Conservation (phyloP, 1,284 basidiomycete genomes). For the Abortiporus biennis region DNA sequence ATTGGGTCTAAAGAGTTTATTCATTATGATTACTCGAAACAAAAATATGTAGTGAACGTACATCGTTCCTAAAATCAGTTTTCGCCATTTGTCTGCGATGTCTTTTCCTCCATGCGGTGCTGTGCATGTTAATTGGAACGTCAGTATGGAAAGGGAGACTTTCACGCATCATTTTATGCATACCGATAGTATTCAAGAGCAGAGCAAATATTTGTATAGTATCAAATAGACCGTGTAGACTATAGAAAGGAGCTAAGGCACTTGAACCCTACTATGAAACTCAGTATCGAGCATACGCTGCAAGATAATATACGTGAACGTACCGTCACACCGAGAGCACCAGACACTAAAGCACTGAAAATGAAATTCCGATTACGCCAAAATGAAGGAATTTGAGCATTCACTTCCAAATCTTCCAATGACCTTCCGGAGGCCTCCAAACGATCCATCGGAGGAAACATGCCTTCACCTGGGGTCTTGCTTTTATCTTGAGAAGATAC, state of each 20-base stretch:
- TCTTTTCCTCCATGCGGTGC: constrained; percentile 37
- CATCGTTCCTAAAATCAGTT: constrained; percentile 62
- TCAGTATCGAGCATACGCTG: constrained; percentile 1
- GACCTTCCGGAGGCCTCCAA: constrained; percentile 40
- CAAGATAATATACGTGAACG: constrained; percentile 14
- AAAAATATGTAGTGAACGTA: constrained; percentile 26
- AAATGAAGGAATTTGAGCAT: constrained; percentile 36
- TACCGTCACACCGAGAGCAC: constrained; percentile 48
- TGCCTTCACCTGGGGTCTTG: constrained; percentile 20
- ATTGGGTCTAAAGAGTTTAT: constrained; percentile 46
- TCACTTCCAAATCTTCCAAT: constrained; percentile 55
- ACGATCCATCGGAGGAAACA: constrained; percentile 60
- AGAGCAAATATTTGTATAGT: constrained; percentile 68
- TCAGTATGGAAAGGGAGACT: background rate
- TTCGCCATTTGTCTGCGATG: constrained; percentile 41
- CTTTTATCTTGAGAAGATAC: constrained; percentile 11
- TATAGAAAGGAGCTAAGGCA: constrained; percentile 59
- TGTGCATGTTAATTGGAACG: constrained; percentile 13
- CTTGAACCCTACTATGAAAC: constrained; percentile 55
- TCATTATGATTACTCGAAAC: constrained; percentile 7
- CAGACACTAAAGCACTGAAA: constrained; percentile 34
- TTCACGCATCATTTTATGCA: constrained; percentile 9
- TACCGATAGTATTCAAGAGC: constrained; percentile 59
- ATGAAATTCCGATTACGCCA: constrained; percentile 53
- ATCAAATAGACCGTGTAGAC: constrained; percentile 59